These are phyloP conservation scores for Talaromyces piceae DNA, from an alignment of 2,329 filamentous ascomycete species.

Conservation along the genomic window DNA sequence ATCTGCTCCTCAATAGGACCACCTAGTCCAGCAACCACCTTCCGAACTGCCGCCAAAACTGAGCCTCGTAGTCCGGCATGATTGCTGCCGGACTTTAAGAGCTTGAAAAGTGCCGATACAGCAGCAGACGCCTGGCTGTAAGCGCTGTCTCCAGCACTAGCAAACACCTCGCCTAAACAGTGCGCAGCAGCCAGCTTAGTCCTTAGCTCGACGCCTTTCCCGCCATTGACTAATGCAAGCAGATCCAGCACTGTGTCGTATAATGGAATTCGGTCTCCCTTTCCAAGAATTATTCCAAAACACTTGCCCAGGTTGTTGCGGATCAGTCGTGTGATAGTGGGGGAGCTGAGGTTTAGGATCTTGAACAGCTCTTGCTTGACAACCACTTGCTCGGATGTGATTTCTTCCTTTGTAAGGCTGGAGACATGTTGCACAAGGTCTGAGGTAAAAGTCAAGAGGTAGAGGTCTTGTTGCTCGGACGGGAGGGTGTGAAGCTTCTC, in stretches of 20 bases:
- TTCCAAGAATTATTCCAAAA: conserved; percentile 71
- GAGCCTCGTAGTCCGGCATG: conserved; percentile 77
- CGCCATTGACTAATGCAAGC: conserved; percentile 60
- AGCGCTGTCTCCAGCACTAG: conserved; percentile 86
- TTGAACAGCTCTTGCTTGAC: conserved; percentile 93
- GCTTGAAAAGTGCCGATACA: conserved; percentile 64
- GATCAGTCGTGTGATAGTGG: conserved; percentile 78
- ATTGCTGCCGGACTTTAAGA: conserved; percentile 69
- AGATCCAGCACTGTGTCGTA: conserved; percentile 94
- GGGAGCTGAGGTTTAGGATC: conserved; percentile 74
- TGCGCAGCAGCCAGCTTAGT: conserved; percentile 80
- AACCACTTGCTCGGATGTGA: conserved; percentile 80
- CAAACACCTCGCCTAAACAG: conserved; percentile 83
- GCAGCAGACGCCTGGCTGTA: conserved; percentile 73
- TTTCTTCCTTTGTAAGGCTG: conserved; percentile 64
- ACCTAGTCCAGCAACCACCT: conserved; percentile 67
- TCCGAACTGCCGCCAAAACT: conserved; percentile 66
- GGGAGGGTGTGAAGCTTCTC: conserved; percentile 82
- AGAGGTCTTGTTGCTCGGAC: conserved; percentile 91
- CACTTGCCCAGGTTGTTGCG: conserved; percentile 82
- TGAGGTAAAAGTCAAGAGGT: conserved; percentile 81
- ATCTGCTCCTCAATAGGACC: conserved; percentile 73
- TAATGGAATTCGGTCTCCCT: conserved; percentile 82
- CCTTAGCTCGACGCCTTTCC: conserved; percentile 67
- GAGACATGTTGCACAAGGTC: conserved; percentile 72